A percentile compares a stretch with the other conserved stretches of the same genome.
phyloP scores from a whole-genome alignment of 1,139 yeast genomes.

The Hansenula lynferdii region DNA sequence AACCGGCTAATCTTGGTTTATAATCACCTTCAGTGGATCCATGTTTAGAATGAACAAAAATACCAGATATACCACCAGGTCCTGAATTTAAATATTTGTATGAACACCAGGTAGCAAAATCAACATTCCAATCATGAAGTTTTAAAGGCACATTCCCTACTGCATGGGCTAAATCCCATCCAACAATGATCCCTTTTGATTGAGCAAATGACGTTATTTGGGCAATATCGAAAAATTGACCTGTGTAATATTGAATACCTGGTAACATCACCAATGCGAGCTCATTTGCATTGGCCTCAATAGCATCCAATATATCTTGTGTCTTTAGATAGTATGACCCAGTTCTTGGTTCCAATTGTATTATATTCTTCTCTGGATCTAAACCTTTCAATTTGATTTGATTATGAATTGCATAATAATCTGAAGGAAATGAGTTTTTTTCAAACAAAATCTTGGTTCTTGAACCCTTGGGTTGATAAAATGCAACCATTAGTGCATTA shows the following conservation, averaged over 20 bases:
- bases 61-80: constrained; percentile 88
- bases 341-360: constrained; percentile 55
- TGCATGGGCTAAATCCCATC: constrained; percentile 97
- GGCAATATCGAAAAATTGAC: constrained; percentile 75
- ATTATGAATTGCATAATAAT: constrained; percentile 79
- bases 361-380: constrained; percentile 49
- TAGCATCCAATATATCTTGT: constrained; percentile 51
- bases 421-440: constrained; percentile 87
- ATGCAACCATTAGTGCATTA: constrained; percentile 67
- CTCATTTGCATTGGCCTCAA: constrained; percentile 55
- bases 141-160: constrained; percentile 77
- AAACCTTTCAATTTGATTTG: constrained; percentile 60
- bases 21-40: constrained; percentile 29
- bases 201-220: constrained; percentile 61
- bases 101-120: constrained; percentile 93
- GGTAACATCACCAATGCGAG: constrained; percentile 76
- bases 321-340: constrained; percentile 58
- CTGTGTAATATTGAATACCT: constrained; percentile 90
- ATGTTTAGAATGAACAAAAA: constrained; percentile 62
- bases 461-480: constrained; percentile 59
- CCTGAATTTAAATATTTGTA: constrained; percentile 90
- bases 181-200: constrained; percentile 50
- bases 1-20: constrained; percentile 79
- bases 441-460: constrained; percentile 77
- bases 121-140: constrained; percentile 85